Conservation (phyloP, 768 basidiomycete genomes). For the Suillus hirtellus region DNA sequence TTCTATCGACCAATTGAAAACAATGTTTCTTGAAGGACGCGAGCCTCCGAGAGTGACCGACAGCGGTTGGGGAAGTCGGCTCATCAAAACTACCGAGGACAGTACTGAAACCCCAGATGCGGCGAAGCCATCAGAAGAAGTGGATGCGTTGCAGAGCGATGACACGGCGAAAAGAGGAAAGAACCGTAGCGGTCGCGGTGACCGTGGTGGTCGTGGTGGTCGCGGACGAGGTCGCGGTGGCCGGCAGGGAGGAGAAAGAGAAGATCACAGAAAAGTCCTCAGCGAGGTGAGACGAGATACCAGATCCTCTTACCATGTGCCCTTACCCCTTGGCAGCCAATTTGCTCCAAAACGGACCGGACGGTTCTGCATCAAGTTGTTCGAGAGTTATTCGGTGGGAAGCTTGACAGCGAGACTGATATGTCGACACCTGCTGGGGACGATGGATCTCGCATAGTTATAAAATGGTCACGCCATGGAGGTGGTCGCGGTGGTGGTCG, state of each 20-base stretch:
- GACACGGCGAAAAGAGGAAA: constrained; percentile 39
- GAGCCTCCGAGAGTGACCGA: constrained; percentile 75
- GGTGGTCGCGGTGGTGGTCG: constrained; percentile 48
- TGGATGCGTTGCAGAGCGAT: constrained; percentile 22
- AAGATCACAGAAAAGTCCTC: constrained; percentile 73
- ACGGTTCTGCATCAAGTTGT: constrained; percentile 81
- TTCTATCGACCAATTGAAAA: constrained; percentile 61
- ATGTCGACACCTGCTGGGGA: constrained; percentile 47
- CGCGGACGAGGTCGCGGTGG: constrained; percentile 48
- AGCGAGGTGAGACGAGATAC: constrained; percentile 57
- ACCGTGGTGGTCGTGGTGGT: constrained; percentile 40
- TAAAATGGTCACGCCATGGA: constrained; percentile 71
- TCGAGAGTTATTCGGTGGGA: constrained; percentile 78
- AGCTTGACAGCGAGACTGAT: constrained; percentile 83
- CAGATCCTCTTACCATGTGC: constrained; percentile 33
- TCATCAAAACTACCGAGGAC: constrained; percentile 33
- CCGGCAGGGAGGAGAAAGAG: constrained; percentile 43
- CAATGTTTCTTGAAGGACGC: constrained; percentile 79
- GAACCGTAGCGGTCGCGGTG: constrained; percentile 33
- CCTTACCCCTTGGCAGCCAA: constrained; percentile 56
- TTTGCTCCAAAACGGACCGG: constrained; percentile 76
- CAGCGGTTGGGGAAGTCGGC: constrained; percentile 67
- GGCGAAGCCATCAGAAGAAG: constrained; percentile 8
- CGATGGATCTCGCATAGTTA: constrained; percentile 72
- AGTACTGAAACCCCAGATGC: constrained; percentile 20